Evolutionary conservation across 108 stramenopile species (phyloP).

Genomic region (Fragilaria radians): DNA sequence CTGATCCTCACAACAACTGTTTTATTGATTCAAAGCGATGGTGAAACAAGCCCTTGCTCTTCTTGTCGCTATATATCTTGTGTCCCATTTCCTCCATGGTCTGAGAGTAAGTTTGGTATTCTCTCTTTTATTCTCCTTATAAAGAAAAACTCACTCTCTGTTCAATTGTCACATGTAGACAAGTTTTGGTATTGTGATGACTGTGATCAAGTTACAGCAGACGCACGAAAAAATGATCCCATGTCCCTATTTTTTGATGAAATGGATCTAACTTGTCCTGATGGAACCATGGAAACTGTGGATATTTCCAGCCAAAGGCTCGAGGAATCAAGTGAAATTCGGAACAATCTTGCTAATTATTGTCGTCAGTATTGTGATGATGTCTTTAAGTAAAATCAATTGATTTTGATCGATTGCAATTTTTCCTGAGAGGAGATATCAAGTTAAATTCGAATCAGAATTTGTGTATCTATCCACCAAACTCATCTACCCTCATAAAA

Average conservation of each 20-base stretch:
- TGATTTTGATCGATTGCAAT: too few species aligned
- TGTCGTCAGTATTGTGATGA: conserved; percentile 55
- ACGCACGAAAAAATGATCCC: conserved; percentile 14
- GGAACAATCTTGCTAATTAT: conserved; percentile 40
- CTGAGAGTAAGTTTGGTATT: too few species aligned
- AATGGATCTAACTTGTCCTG: conserved; percentile 52
- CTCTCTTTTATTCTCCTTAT: too few species aligned
- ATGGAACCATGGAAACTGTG: conserved; percentile 51
- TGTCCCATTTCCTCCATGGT: conserved; percentile 69
- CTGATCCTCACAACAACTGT: conserved; percentile 58
- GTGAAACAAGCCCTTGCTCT: conserved; percentile 51
- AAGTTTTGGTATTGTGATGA: conserved; percentile 93
- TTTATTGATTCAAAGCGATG: conserved; percentile 55
- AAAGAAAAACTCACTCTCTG: too few species aligned
- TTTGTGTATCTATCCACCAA: too few species aligned
- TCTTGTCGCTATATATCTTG: conserved; percentile 76
- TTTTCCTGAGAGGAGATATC: too few species aligned
- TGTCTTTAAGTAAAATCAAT: conserved; percentile 38
- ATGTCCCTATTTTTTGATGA: conserved; percentile 18
- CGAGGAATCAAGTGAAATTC: conserved; percentile 40
- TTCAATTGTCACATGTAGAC: too few species aligned
- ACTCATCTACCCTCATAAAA: too few species aligned
- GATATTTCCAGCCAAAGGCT: conserved; percentile 38
- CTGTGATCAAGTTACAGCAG: conserved; percentile 45
- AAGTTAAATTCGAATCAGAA: too few species aligned